Conservation (phyloP, 23 red algal species). For the Chondrus crispus region DNA sequence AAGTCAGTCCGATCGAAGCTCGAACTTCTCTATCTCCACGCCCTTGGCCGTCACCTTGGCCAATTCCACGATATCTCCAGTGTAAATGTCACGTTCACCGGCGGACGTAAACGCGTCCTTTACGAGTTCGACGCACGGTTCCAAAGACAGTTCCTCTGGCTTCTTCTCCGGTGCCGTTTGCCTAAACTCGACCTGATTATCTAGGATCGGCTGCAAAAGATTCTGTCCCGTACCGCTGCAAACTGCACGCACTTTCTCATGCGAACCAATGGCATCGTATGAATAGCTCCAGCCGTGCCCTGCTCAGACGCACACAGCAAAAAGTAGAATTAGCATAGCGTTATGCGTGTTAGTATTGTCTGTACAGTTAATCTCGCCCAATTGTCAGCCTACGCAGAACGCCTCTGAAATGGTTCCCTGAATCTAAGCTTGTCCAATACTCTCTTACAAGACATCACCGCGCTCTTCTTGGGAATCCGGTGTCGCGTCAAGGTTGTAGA, state of each 20-base stretch:
- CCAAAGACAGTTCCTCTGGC: constrained; percentile 57
- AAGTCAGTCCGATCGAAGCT: constrained; percentile 47
- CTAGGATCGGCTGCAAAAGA: constrained; percentile 91
- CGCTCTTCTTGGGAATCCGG: too few relatives aligned
- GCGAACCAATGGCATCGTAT: constrained; percentile 96
- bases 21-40: constrained; percentile 72
- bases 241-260: constrained; percentile 90
- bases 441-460: too few relatives aligned
- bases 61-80: constrained; percentile 85
- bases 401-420: too few relatives aligned
- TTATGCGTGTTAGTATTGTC: neutral
- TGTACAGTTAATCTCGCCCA: too few relatives aligned
- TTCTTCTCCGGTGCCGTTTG: constrained; percentile 52
- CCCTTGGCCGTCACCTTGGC: constrained; percentile 70
- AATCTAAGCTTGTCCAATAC: too few relatives aligned
- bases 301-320: constrained; percentile 3
- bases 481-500: too few relatives aligned
- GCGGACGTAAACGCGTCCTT: constrained; percentile 92
- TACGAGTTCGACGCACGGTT: constrained; percentile 69
- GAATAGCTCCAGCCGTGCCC: constrained; percentile 89
- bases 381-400: too few relatives aligned
- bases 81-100: constrained; percentile 94
- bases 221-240: constrained; percentile 86
- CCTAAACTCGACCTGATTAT: constrained; percentile 90
- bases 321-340: neutral